These are phyloP conservation scores for Zanthoxylum bungeanum DNA, from an alignment of 345 rosid species.

Conservation along the genomic window DNA sequence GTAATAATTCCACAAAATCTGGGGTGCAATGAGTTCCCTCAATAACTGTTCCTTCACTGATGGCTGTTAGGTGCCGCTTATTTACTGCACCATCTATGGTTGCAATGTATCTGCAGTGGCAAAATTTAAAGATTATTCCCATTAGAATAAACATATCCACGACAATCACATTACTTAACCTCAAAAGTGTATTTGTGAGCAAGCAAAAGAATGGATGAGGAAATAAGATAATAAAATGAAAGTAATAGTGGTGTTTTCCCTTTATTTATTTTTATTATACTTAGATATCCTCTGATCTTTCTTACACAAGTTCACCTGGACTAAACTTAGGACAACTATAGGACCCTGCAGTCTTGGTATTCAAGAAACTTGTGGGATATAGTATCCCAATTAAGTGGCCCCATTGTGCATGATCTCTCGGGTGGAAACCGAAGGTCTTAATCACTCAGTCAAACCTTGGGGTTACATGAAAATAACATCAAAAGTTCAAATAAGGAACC, in stretches of 20 bases:
- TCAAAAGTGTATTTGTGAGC: neutral
- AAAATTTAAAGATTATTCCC: neutral
- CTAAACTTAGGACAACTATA: neutral
- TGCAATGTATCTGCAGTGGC: conserved; percentile 69
- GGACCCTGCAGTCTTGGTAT: neutral
- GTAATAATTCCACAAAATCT: conserved; percentile 84
- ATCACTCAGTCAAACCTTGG: neutral
- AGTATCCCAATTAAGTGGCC: neutral
- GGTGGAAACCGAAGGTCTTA: neutral
- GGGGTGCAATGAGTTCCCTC: conserved; percentile 83
- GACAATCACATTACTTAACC: neutral
- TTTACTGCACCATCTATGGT: conserved; percentile 63
- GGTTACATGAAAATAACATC: neutral
- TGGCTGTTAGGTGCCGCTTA: conserved; percentile 62
- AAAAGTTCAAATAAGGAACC: neutral
- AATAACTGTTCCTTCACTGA: conserved; percentile 68
- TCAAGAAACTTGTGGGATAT: neutral
- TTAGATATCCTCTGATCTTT: neutral
- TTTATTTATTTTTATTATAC: neutral
- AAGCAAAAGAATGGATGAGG: neutral
- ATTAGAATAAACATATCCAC: neutral
- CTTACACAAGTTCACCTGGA: neutral
- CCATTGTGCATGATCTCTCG: neutral
- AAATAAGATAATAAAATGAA: neutral
- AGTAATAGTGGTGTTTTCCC: neutral